Evolutionary conservation across 257 asterid genomes (phyloP).

Genomic region (Ehretia macrophylla): DNA sequence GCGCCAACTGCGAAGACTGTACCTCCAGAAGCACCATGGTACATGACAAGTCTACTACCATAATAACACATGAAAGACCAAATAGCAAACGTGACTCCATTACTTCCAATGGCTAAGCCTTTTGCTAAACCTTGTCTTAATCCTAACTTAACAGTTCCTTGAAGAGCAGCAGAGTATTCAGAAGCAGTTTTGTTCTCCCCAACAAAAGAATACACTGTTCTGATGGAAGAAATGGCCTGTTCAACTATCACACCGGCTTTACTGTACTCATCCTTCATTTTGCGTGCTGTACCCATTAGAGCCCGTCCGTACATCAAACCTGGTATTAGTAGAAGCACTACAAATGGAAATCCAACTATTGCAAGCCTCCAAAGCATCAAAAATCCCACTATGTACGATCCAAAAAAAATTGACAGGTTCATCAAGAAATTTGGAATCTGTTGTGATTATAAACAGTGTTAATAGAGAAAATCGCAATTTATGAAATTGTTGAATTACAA

Average conservation of each 20-base stretch:
- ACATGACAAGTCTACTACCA: conserved; percentile 84
- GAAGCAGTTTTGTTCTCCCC: conserved; percentile 59
- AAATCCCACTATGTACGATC: conserved; percentile 61
- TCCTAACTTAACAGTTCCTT: conserved; percentile 68
- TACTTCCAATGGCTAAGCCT: conserved; percentile 90
- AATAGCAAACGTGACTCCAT: conserved; percentile 67
- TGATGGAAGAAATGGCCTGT: conserved; percentile 73
- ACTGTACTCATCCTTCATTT: conserved; percentile 56
- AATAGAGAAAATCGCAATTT: background rate
- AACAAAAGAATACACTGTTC: conserved; percentile 83
- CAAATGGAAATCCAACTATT: conserved; percentile 65
- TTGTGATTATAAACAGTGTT: background rate
- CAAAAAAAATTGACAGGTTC: conserved; percentile 63
- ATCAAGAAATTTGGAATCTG: conserved; percentile 77
- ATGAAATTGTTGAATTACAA: background rate
- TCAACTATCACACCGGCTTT: conserved; percentile 67
- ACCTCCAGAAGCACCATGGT: conserved; percentile 72
- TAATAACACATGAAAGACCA: conserved; percentile 85
- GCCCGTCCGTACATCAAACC: conserved; percentile 84
- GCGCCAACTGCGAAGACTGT: conserved; percentile 89
- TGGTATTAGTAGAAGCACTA: conserved; percentile 64
- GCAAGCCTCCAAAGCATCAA: conserved; percentile 72
- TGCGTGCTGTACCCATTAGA: conserved; percentile 56
- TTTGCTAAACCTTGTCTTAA: conserved; percentile 76
- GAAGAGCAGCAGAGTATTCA: conserved; percentile 59